Conservation (phyloP, 1,284 basidiomycete genomes). For the Moesziomyces sp. region DNA sequence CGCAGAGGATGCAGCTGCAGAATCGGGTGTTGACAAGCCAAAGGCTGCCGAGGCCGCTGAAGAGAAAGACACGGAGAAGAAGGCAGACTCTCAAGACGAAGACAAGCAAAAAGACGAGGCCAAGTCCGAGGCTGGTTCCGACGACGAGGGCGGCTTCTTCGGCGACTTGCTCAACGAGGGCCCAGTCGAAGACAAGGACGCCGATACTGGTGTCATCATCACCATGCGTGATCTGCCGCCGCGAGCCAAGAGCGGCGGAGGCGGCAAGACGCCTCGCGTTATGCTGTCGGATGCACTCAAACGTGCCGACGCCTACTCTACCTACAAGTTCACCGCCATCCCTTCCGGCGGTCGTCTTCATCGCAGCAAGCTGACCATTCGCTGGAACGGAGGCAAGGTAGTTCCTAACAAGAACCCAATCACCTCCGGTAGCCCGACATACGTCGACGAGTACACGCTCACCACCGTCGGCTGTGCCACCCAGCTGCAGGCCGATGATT, state of each 20-base stretch:
- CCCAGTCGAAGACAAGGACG: constrained; percentile 76
- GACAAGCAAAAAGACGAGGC: constrained; percentile 11
- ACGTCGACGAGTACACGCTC: constrained; percentile 81
- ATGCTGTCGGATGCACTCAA: constrained; percentile 63
- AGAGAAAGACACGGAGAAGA: background rate
- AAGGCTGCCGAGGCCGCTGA: background rate
- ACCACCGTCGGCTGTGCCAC: constrained; percentile 84
- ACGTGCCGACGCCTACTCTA: constrained; percentile 77
- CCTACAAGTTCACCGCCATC: constrained; percentile 73
- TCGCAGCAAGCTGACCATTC: constrained; percentile 58
- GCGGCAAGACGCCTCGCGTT: constrained; percentile 58
- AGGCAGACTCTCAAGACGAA: background rate
- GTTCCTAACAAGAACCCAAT: constrained; percentile 70
- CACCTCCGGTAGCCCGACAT: constrained; percentile 54
- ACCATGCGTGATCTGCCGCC: constrained; percentile 49
- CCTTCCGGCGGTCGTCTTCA: constrained; percentile 46
- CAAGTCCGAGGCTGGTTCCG: constrained; percentile 23
- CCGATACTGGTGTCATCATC: constrained; percentile 36
- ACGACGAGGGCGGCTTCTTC: constrained; percentile 75
- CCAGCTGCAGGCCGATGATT: constrained; percentile 85
- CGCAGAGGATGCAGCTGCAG: constrained; percentile 2
- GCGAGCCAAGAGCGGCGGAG: constrained; percentile 51
- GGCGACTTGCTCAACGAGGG: constrained; percentile 80
- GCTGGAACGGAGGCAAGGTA: constrained; percentile 60
- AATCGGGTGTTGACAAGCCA: background rate